These are phyloP conservation scores for Phaeophleospora eucalypticola DNA, from an alignment of 2,329 filamentous ascomycete genomes.

Conservation along the genomic window DNA sequence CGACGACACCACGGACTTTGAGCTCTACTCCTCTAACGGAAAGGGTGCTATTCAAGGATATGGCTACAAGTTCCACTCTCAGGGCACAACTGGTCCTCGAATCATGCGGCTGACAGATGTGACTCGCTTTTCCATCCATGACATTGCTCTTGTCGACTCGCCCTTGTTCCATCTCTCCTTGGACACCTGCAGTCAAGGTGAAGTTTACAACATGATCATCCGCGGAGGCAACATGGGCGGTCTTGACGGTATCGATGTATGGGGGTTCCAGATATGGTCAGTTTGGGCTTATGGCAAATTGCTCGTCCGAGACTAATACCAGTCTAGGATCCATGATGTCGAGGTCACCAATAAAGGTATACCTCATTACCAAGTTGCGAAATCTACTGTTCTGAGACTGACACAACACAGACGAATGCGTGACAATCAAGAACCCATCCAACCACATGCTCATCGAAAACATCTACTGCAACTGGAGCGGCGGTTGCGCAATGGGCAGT, in stretches of 20 bases:
- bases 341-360: slow-evolving; percentile 55
- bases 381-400: neutral
- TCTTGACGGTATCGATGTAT: slow-evolving; percentile 55
- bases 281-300: no score
- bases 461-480: slow-evolving; percentile 56
- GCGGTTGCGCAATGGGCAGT: slow-evolving; percentile 55
- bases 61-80: slow-evolving; percentile 47
- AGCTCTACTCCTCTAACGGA: slow-evolving; percentile 51
- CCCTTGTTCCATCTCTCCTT: slow-evolving; percentile 50
- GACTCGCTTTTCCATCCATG: slow-evolving; percentile 47
- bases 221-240: slow-evolving; percentile 51
- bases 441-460: slow-evolving; percentile 56
- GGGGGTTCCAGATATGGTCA: slow-evolving; percentile 53
- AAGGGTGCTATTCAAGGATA: slow-evolving; percentile 52
- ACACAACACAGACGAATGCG: slow-evolving; percentile 54
- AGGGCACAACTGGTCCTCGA: slow-evolving; percentile 39
- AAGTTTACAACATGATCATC: neutral
- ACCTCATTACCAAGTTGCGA: neutral
- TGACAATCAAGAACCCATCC: slow-evolving; percentile 53
- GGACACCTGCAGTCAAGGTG: slow-evolving; percentile 50
- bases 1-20: slow-evolving; percentile 49
- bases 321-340: slow-evolving; percentile 57
- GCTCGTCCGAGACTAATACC: no score
- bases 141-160: slow-evolving; percentile 47
- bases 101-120: slow-evolving; percentile 46